Evolutionary conservation across 768 basidiomycete genomes (phyloP).

Genomic region (Pisolithus microcarpus): DNA sequence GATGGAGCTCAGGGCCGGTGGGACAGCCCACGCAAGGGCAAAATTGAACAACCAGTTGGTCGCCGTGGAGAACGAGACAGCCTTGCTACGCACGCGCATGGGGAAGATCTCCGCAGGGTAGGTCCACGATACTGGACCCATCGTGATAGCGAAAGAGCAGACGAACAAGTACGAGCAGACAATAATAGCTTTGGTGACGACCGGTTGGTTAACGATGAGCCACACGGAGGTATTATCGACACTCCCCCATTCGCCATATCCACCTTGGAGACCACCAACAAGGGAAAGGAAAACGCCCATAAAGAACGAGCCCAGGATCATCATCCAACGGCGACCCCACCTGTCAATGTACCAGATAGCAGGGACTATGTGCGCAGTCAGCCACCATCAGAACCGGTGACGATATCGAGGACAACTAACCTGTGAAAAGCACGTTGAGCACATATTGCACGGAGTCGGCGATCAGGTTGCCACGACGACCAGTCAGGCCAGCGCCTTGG

Average conservation of each 20-base stretch:
- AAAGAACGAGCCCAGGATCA: conserved; percentile 53
- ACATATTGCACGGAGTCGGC: conserved; percentile 60
- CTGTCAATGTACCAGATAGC: conserved; percentile 61
- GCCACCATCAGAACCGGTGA: not conserved
- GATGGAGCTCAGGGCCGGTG: conserved; percentile 58
- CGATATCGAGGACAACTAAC: not conserved
- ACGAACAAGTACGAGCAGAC: conserved; percentile 75
- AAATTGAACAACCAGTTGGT: conserved; percentile 67
- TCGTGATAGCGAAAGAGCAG: conserved; percentile 64
- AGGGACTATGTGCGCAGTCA: conserved; percentile 21
- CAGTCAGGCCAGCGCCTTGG: conserved; percentile 70
- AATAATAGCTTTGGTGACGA: conserved; percentile 63
- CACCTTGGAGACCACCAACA: conserved; percentile 68
- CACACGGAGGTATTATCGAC: conserved; percentile 41
- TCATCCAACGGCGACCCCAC: conserved; percentile 75
- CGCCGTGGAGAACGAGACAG: conserved; percentile 37
- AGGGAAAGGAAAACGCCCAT: conserved; percentile 77
- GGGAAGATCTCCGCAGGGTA: conserved; percentile 71
- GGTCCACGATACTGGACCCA: conserved; percentile 73
- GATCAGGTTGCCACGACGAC: conserved; percentile 65
- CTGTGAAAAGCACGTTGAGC: conserved; percentile 33
- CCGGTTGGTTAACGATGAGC: conserved; percentile 51
- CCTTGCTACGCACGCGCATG: conserved; percentile 60
- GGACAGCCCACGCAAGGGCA: conserved; percentile 68
- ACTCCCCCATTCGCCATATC: conserved; percentile 56